phyloP scores from a whole-genome alignment of 2,329 filamentous ascomycete species.

The Pseudogymnoascus sp. region DNA sequence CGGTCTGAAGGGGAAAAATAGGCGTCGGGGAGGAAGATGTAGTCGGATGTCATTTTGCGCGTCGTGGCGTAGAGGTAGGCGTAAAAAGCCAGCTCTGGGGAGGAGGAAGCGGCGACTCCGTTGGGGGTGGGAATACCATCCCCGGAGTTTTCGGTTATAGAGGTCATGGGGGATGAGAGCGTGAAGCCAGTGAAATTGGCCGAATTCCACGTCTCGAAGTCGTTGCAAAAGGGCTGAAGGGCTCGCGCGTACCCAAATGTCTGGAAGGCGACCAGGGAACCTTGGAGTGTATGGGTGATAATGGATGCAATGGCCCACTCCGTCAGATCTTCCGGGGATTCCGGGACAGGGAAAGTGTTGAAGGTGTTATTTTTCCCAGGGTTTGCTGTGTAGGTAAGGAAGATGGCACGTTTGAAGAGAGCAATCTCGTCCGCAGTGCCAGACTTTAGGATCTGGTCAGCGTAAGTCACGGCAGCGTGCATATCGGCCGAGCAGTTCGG shows the following conservation, averaged over 20 bases:
- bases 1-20: not conserved
- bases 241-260: not conserved
- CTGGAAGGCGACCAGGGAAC: not conserved
- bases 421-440: constrained; percentile 10
- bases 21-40: not conserved
- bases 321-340: not conserved
- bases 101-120: not conserved
- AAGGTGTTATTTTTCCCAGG: not conserved
- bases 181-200: not conserved
- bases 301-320: not conserved
- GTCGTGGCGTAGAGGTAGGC: not conserved
- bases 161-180: not conserved
- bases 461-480: constrained; percentile 12
- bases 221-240: not conserved
- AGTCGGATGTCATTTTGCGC: not conserved
- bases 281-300: not conserved
- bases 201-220: not conserved
- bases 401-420: constrained; percentile 9
- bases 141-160: not conserved
- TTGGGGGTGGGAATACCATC: not conserved
- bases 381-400: not conserved
- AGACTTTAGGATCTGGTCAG: constrained; percentile 9
- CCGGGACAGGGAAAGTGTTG: not conserved
- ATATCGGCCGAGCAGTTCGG: constrained; percentile 13
- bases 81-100: not conserved